These are phyloP conservation scores for Lichtheimia ornata DNA, from an alignment of 371 early-diverging fungal genomes.

Conservation along the genomic window DNA sequence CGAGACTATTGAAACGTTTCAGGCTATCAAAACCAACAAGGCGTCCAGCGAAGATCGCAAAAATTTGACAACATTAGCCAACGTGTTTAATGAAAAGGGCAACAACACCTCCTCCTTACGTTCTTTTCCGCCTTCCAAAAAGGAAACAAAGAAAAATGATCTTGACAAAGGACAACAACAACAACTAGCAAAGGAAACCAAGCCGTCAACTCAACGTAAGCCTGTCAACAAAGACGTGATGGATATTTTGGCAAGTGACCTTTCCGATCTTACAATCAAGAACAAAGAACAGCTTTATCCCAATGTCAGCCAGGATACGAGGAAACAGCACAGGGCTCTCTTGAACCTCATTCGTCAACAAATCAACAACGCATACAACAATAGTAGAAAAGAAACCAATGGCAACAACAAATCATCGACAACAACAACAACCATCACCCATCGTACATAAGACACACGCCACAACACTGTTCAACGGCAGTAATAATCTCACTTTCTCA, in stretches of 20 bases:
- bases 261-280: conserved; percentile 10
- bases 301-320: neutral
- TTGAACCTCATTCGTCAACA: conserved; percentile 9
- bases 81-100: conserved; percentile 16
- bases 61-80: conserved; percentile 28
- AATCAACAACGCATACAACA: conserved; percentile 6
- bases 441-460: too few relatives aligned
- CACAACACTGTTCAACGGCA: too few relatives aligned
- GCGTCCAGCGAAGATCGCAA: conserved; percentile 23
- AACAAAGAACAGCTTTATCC: conserved; percentile 6
- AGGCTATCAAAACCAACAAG: conserved; percentile 15
- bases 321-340: neutral
- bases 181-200: neutral
- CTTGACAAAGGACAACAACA: neutral
- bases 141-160: neutral
- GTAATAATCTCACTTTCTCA: too few relatives aligned
- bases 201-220: neutral
- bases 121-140: neutral
- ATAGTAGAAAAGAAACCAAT: neutral
- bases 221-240: conserved; percentile 12
- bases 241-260: conserved; percentile 14
- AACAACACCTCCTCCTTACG: neutral
- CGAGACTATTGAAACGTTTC: conserved; percentile 17
- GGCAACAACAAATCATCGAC: too few relatives aligned
- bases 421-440: too few relatives aligned